These are phyloP conservation scores for Leccinellum rugosiceps DNA, from an alignment of 768 basidiomycete genomes.

Conservation along the genomic window DNA sequence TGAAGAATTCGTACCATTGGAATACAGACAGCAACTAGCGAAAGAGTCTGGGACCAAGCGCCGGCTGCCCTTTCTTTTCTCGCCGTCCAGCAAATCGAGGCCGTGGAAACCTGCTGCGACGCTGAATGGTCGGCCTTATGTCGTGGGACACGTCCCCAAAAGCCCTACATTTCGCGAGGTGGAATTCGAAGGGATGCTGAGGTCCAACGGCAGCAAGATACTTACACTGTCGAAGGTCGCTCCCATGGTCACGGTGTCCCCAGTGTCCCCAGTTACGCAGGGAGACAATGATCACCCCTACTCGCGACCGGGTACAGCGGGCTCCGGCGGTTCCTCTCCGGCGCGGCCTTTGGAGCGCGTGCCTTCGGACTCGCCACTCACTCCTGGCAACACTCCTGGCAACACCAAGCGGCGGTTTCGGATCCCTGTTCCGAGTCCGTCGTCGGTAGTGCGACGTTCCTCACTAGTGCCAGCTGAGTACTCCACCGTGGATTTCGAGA, in stretches of 20 bases:
- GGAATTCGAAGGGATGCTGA: slow-evolving; percentile 76
- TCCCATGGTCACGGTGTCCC: slow-evolving; percentile 23
- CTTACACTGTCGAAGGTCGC: slow-evolving; percentile 30
- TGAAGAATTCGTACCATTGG: slow-evolving; percentile 91
- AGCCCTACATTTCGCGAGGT: slow-evolving; percentile 57
- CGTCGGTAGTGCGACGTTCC: slow-evolving; percentile 44
- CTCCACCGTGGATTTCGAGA: slow-evolving; percentile 80
- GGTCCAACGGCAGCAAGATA: slow-evolving; percentile 48
- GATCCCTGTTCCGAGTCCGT: slow-evolving; percentile 56
- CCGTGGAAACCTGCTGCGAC: slow-evolving; percentile 83
- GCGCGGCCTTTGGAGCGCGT: slow-evolving; percentile 25
- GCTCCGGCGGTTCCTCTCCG: slow-evolving; percentile 15
- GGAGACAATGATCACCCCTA: slow-evolving; percentile 32
- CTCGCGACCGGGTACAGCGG: slow-evolving; percentile 24
- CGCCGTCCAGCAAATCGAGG: slow-evolving; percentile 42
- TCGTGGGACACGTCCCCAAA: slow-evolving; percentile 55
- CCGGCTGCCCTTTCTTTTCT: slow-evolving; percentile 70
- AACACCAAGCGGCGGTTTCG: slow-evolving; percentile 53
- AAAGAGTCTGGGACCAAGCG: slow-evolving; percentile 50
- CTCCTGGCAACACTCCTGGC: slow-evolving; percentile 22
- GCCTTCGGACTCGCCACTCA: slow-evolving; percentile 28
- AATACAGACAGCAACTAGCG: slow-evolving; percentile 75
- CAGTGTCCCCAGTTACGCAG: slow-evolving; percentile 20
- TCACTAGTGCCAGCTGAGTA: slow-evolving; percentile 70
- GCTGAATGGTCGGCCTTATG: slow-evolving; percentile 75